Evolutionary conservation across 208 protist species (phyloP), one percentile per base, ranked within the genome.

Genomic region (Lotmaria passim): DNA sequence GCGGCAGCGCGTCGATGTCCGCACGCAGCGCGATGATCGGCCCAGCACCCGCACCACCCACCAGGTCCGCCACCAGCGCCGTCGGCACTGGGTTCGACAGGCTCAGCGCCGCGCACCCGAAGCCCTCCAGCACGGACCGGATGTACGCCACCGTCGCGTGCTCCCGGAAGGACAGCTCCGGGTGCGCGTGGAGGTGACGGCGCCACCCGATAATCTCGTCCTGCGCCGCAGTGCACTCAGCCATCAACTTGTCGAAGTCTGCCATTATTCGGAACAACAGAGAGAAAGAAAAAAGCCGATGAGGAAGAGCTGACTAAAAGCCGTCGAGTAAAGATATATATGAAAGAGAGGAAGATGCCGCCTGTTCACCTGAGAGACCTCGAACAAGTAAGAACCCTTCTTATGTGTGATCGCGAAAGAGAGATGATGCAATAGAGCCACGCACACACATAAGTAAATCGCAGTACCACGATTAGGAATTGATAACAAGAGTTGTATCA

Each of bases 1-100:
- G 64, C 19, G 84, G 84, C 58, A 89, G 71, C 19, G 84, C 84
- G 59, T 89, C 84, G 52, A 91, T 89, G 64, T 89, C 82, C 26
- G 80, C 83, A 58, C 80, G 83, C 67, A 91, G 75, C 30, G 86
- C 86, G 21, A 83, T 75, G 39, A 75, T 82, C 41, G 82, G 79
- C 10, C 86, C 86, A 48, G 75, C 79, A 47, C 79, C 82, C 15
- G 79, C 79, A 21, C 74, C 73, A 7, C 82, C 86, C n/a, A 70
- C 75, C 11, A 91, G 75, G 50, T 85, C 83, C 12, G 82, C 86
- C 23, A 91, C 60, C 7, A 91, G 71, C 38, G 70, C 76, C 47
- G 46, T 89, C 24, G 82, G 73, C 31, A 78, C 79, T 15, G 78
- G 81, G 26, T 81, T 64, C 69, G 41, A 52, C 26, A 89, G 64